Percentiles rank a stretch among this genome's conserved stretches.
These are phyloP conservation scores for Pilatotrama ljubarskyi DNA, from an alignment of 768 basidiomycete species.

Conservation along the genomic window DNA sequence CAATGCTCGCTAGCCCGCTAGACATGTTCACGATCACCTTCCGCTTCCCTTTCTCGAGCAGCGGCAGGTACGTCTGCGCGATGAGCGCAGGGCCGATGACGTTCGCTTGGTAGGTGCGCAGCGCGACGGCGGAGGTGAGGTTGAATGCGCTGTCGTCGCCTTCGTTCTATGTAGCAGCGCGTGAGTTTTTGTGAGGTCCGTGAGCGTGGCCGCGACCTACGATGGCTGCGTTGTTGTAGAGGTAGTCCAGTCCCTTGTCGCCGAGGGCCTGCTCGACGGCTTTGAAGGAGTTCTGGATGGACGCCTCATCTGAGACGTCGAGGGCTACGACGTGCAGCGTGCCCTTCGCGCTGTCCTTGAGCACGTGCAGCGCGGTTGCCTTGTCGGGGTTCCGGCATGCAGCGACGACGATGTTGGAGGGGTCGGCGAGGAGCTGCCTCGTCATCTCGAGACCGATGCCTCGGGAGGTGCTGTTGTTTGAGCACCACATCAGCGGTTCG, in stretches of 20 bases:
- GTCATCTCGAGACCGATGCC: slow-evolving; percentile 34
- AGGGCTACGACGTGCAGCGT: slow-evolving; percentile 35
- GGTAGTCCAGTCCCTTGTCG: slow-evolving; percentile 37
- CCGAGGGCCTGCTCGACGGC: slow-evolving; percentile 31
- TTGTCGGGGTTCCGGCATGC: slow-evolving; percentile 31
- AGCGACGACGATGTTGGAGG: slow-evolving; percentile 32
- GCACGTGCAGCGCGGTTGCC: slow-evolving; percentile 26
- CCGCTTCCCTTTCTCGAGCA: slow-evolving; percentile 34
- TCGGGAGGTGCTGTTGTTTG: slow-evolving; percentile 27
- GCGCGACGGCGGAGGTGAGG: slow-evolving; percentile 25
- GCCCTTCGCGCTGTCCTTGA: slow-evolving; percentile 28
- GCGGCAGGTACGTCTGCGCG: slow-evolving; percentile 34
- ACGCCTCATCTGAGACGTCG: slow-evolving; percentile 31
- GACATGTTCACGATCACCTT: slow-evolving; percentile 39
- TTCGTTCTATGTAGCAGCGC: slow-evolving; percentile 18
- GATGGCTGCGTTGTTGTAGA: slow-evolving; percentile 42
- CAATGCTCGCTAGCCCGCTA: slow-evolving; percentile 37
- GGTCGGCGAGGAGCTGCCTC: slow-evolving; percentile 25
- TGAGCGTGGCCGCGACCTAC: slow-evolving; percentile 25
- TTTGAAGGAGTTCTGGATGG: slow-evolving; percentile 30
- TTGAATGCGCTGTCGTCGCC: slow-evolving; percentile 31
- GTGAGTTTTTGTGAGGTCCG: neutral
- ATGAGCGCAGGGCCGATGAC: slow-evolving; percentile 39
- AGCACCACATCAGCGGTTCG: neutral
- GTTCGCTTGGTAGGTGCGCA: slow-evolving; percentile 31